A percentile compares a stretch with the other conserved stretches of the same genome.
Conservation (phyloP, 495 filamentous ascomycete species). For the Penicillium odoratum region DNA sequence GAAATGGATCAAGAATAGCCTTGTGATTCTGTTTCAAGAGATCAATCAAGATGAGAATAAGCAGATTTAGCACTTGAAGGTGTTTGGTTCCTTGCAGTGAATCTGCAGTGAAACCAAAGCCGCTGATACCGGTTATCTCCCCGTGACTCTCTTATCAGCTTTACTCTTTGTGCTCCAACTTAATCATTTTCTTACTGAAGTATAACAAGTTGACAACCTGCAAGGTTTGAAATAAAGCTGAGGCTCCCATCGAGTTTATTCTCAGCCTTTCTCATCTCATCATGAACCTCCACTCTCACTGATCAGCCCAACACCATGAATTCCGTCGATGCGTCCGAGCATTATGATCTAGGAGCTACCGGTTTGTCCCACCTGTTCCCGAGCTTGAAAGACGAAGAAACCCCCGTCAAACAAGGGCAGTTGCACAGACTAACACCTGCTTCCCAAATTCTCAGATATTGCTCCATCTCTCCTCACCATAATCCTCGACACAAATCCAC, state of each 20-base stretch:
- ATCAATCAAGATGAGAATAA: too few relatives aligned
- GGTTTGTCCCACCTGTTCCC: slow-evolving; percentile 6
- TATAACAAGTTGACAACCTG: not conserved
- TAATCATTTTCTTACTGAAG: not conserved
- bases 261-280: slow-evolving; percentile 7
- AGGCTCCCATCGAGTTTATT: slow-evolving; percentile 6
- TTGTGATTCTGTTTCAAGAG: too few relatives aligned
- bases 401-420: not conserved
- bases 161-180: slow-evolving; percentile 10
- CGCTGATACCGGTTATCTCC: slow-evolving; percentile 12
- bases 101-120: not conserved
- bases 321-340: slow-evolving; percentile 84
- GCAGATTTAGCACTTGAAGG: too few relatives aligned
- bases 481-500: slow-evolving; percentile 94
- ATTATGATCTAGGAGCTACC: slow-evolving; percentile 60
- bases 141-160: slow-evolving; percentile 28
- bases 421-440: not conserved
- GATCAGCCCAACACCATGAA: slow-evolving; percentile 60
- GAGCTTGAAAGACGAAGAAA: not conserved
- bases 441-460: slow-evolving; percentile 48
- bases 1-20: too few relatives aligned
- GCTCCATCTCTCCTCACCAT: slow-evolving; percentile 86
- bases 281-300: slow-evolving; percentile 16
- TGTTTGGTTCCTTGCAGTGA: not conserved
- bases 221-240: not conserved